Base-by-base conservation (phyloP, 2,329 filamentous ascomycete genomes). In the Pseudocercospora macadamiae region DNA sequence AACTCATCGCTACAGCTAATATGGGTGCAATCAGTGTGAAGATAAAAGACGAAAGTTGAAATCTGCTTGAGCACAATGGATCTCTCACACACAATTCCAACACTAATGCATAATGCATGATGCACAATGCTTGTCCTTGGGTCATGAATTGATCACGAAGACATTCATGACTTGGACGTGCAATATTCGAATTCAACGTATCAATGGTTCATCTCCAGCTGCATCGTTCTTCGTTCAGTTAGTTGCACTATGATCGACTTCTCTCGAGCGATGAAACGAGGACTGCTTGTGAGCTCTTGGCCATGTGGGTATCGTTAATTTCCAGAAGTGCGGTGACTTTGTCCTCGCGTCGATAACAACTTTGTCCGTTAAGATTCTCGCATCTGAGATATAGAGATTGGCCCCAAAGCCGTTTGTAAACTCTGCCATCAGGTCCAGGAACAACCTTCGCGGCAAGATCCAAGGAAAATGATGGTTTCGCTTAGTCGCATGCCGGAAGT, bases 401-500 rank as follows among this genome's bases (percentile, higher is more conserved):
- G 39, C 18, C 19, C 39, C 39, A 23, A 8, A 44, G 26, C 26
- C 47, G 47, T 51, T 51, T 34, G 25, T 23, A 21, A 51, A 51
- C 26, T 51, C 47, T 51, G 26, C 10, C 19, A 25, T 36, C 14
- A 6, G 12, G 21, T 18, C 34, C 49, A 53, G 49, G 49, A 53
- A 53, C 32, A 37, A 42, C 34, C 19, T 53, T 53, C 23, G 32
- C 32, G 49, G 42, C 12, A 45, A 21, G 48, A 36, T 51, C 28
- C 32, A 51, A 51, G 25, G 28, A 25, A 19, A 36, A 51, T 19
- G 49, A 53, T 39, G 32, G 18, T 53, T 53, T 53, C 49, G 49
- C 49, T 53, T 53, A 53, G 25, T 53, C 49, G 49, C 49, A 53
- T 53, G 32, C 49, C 49, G 49, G 36, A 52, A 52, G 49, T 37